Conservation (phyloP, 2,329 filamentous ascomycete genomes). For the Colletotrichum paranaense region DNA sequence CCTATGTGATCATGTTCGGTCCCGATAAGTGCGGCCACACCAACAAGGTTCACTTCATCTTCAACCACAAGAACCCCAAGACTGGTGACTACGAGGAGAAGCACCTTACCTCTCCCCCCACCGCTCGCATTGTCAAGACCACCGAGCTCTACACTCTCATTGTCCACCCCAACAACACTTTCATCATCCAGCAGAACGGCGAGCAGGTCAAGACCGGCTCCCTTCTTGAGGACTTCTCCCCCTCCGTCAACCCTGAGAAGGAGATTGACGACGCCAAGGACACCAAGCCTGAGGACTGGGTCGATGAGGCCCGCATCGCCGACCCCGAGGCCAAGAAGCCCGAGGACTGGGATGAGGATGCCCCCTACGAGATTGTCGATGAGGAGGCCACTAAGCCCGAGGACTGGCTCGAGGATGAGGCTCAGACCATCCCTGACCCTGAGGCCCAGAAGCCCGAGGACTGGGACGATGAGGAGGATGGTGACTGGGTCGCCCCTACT, state of each 20-base stretch:
- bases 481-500: constrained; percentile 92
- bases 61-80: constrained; percentile 99
- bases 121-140: constrained; percentile 90
- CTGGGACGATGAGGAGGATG: constrained; percentile 99
- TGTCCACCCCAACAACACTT: constrained; percentile 96
- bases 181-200: constrained; percentile 91
- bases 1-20: constrained; percentile 99
- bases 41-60: constrained; percentile 99
- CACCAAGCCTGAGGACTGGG: constrained; percentile 94
- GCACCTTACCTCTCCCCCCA: constrained; percentile 87
- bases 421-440: constrained; percentile 85
- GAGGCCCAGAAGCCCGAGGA: constrained; percentile 98
- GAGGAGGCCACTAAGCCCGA: constrained; percentile 91
- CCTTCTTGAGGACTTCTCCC: constrained; percentile 92
- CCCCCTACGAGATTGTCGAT: constrained; percentile 94
- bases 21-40: constrained; percentile 99
- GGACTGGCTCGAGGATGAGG: constrained; percentile 95
- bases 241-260: constrained; percentile 90
- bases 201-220: constrained; percentile 88
- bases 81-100: constrained; percentile 99
- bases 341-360: constrained; percentile 99
- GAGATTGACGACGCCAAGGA: constrained; percentile 97
- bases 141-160: constrained; percentile 96
- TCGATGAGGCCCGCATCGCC: constrained; percentile 89
- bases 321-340: constrained; percentile 97